Percentiles rank a stretch among this genome's conserved stretches.
These are phyloP conservation scores for Blastobotrys terrestris DNA, from an alignment of 805 yeast species.

Conservation along the genomic window DNA sequence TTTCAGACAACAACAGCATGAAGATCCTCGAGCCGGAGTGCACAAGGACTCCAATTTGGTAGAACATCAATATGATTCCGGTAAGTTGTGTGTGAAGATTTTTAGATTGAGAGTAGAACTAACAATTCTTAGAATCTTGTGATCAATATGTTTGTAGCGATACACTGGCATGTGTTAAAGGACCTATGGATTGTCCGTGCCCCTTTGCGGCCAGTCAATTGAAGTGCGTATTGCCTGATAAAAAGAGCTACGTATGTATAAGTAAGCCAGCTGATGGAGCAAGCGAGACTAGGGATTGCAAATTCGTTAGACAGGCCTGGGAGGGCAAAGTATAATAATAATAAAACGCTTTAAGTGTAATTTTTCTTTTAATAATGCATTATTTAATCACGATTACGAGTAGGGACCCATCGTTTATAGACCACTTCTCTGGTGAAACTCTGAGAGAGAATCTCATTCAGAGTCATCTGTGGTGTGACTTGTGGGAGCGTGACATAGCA, in stretches of 20 bases:
- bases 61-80: constrained; percentile 19
- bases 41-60: constrained; percentile 22
- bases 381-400: constrained; percentile 64
- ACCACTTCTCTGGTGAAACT: constrained; percentile 59
- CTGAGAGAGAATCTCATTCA: constrained; percentile 32
- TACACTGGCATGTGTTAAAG: constrained; percentile 69
- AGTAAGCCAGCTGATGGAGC: constrained; percentile 64
- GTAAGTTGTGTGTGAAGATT: constrained; percentile 11
- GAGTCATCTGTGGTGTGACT: not conserved
- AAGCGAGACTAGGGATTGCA: constrained; percentile 68
- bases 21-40: constrained; percentile 22
- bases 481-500: constrained; percentile 57
- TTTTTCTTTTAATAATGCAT: not conserved
- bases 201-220: constrained; percentile 80
- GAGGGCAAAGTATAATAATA: constrained; percentile 41
- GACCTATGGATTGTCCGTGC: constrained; percentile 77
- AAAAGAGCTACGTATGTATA: constrained; percentile 64
- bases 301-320: constrained; percentile 74
- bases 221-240: constrained; percentile 70
- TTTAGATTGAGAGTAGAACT: not conserved
- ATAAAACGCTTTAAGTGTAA: not conserved
- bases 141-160: constrained; percentile 71
- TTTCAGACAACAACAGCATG: constrained; percentile 33
- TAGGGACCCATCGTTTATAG: constrained; percentile 80
- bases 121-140: constrained; percentile 37